A percentile compares a stretch with the other conserved stretches of the same genome.
phyloP scores from a whole-genome alignment of 2,329 filamentous ascomycete genomes.

The Fusarium sp. region DNA sequence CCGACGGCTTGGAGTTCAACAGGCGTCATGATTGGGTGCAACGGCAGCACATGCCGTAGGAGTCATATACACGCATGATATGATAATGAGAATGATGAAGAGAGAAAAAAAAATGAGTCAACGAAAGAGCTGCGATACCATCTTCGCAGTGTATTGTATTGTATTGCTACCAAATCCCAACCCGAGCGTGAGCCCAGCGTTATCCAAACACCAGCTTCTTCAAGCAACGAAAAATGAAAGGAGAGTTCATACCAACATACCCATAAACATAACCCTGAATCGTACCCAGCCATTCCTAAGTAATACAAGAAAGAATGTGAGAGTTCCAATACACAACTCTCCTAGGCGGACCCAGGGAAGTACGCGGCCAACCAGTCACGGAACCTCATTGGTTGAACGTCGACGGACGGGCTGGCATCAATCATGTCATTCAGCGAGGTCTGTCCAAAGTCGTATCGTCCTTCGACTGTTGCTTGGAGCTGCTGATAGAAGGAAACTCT shows the following conservation, averaged over 20 bases:
- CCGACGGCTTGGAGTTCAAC: conserved; percentile 24
- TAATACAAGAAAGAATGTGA: not conserved
- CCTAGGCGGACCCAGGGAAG: not conserved
- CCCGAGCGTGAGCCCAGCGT: conserved; percentile 1
- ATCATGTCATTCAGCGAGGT: conserved; percentile 70
- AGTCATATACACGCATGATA: not conserved
- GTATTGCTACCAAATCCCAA: conserved; percentile 5
- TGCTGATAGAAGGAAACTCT: conserved; percentile 68
- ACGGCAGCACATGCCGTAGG: not conserved
- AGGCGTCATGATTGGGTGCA: conserved; percentile 7
- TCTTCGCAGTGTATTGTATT: not conserved
- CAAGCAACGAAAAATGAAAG: not conserved
- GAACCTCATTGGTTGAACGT: conserved; percentile 63
- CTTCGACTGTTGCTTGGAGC: conserved; percentile 75
- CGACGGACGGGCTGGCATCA: conserved; percentile 49
- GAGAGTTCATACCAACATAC: not conserved
- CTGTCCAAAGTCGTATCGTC: conserved; percentile 73
- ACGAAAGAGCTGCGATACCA: conserved; percentile 13
- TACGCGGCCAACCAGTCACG: conserved; percentile 61
- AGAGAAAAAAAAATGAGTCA: not conserved
- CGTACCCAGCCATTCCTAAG: not conserved
- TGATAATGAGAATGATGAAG: not conserved
- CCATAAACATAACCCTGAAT: not conserved
- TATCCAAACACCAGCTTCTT: conserved; percentile 5
- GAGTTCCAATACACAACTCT: not conserved